Evolutionary conservation across 345 rosid species (phyloP).

Genomic region (Erucastrum elatum): DNA sequence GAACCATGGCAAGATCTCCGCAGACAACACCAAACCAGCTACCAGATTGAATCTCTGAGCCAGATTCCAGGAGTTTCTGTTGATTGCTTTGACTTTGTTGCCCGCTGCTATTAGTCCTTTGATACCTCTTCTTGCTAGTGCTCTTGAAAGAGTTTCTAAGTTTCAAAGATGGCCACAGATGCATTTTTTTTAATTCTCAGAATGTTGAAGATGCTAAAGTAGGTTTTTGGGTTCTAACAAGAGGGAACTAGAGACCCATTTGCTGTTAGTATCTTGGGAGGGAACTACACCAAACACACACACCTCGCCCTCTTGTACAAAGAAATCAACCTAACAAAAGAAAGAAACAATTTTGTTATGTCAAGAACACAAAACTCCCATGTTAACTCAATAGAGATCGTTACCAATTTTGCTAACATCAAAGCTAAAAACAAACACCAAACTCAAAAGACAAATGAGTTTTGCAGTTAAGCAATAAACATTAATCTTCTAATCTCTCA

Average conservation of each 20-base stretch:
- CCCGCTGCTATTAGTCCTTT: slow-evolving; percentile 13
- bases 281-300: not conserved
- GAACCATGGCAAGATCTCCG: slow-evolving; percentile 31
- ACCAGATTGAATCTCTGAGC: not conserved
- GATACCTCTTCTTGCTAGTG: slow-evolving; percentile 21
- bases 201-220: not conserved
- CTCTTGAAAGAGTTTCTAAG: slow-evolving; percentile 39
- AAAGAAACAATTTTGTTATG: not conserved
- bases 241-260: not conserved
- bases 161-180: slow-evolving; percentile 43
- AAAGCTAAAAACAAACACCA: not conserved
- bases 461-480: too few relatives aligned
- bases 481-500: too few relatives aligned
- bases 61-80: slow-evolving; percentile 26
- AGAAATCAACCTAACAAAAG: not conserved
- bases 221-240: not conserved
- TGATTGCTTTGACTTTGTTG: slow-evolving; percentile 34
- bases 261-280: not conserved
- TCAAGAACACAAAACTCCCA: not conserved
- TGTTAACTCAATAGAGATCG: not conserved
- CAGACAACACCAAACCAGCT: slow-evolving; percentile 3
- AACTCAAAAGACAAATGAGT: not conserved
- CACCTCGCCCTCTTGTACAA: not conserved
- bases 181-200: slow-evolving; percentile 15
- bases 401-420: slow-evolving; percentile 12